Evolutionary conservation across 805 yeast genomes (phyloP), one percentile per base, ranked within the genome.

Genomic region (Barnettozyma salicaria): DNA sequence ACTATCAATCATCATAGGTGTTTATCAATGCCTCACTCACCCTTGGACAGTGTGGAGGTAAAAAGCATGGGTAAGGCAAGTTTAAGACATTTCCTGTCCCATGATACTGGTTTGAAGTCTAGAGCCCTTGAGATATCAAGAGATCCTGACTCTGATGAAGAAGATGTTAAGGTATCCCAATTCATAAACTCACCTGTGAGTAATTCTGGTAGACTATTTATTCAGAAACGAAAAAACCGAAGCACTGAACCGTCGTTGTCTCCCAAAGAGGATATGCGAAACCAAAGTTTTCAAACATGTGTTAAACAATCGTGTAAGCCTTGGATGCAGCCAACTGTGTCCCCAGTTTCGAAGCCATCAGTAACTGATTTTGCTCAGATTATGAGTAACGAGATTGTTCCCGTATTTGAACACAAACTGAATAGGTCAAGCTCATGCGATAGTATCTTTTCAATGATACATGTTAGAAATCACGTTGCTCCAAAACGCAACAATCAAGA

Each of bases 351-450:
- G n/a, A n/a, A n/a, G n/a, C n/a, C n/a, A n/a, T n/a, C n/a, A n/a
- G n/a, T n/a, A n/a, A n/a, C n/a, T n/a, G n/a, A n/a, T n/a, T n/a
- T n/a, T n/a, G n/a, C n/a, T n/a, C n/a, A n/a, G n/a, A n/a, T n/a
- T n/a, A n/a, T n/a, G n/a, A n/a, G n/a, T n/a, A n/a, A n/a, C n/a
- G n/a, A n/a, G n/a, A n/a, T n/a, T n/a, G n/a, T 38, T 1, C 52
- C 52, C 12, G 40, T 47, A 2, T 53, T 49, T 30, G 50, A 47
- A 21, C 58, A 52, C 31, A 47, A 36, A 20, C 43, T 54, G 31
- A 51, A 51, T 39, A 45, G 59, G 43, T 51, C 59, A 10, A 54
- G 50, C 32, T 54, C 59, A 2, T 53, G 54, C 40, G 57, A 54
- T 34, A 47, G 53, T 27, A 49, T 54, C 10, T 54, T 54, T 36